Evolutionary conservation across 257 asterid genomes (phyloP), one percentile per base, ranked within the genome.

Genomic region (Plantago major): DNA sequence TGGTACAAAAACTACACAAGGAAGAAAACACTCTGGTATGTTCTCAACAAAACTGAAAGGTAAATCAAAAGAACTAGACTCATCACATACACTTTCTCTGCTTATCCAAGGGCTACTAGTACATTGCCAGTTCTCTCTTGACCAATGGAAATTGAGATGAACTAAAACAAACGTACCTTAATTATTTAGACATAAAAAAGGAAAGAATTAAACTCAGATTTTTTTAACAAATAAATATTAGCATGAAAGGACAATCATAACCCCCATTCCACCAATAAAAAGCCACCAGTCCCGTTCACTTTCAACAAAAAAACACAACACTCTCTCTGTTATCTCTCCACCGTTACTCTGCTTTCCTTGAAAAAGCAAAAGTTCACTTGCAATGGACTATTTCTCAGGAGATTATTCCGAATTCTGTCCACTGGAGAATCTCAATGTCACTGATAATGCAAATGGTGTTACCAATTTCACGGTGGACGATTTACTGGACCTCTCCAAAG

Each of bases 401-500:
- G 81, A 76, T 67, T 74, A 63, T 38, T 61, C 78, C 22, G 76
- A 74, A 40, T 82, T 82, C 49, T 62, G 79, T 50, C 66, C 74
- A 44, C 58, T 50, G 42, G 85, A 82, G 9, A 60, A 62, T 58
- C 71, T 58, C 12, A 74, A 68, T 57, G 38, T 66, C n/a, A 62
- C 64, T 50, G 69, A 62, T 13, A 78, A 51, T 53, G 64, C 54
- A 45, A 58, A 54, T 46, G 60, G 53, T 40, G 64, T 55, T 1
- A 78, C 15, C 8, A 79, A 82, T 67, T 92, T 92, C 7, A 63
- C 67, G 9, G 90, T 89, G 15, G 97, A 92, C 54, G 97, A 92
- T 73, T 77, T 92, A 67, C 85, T 92, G 47, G 94, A 86, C 81
- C 85, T 92, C 66, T 79, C 99, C 30, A 89, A 92, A 50, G 95